Base-by-base conservation (phyloP, 352 stramenopile species). In the Pythium sukuiense region DNA sequence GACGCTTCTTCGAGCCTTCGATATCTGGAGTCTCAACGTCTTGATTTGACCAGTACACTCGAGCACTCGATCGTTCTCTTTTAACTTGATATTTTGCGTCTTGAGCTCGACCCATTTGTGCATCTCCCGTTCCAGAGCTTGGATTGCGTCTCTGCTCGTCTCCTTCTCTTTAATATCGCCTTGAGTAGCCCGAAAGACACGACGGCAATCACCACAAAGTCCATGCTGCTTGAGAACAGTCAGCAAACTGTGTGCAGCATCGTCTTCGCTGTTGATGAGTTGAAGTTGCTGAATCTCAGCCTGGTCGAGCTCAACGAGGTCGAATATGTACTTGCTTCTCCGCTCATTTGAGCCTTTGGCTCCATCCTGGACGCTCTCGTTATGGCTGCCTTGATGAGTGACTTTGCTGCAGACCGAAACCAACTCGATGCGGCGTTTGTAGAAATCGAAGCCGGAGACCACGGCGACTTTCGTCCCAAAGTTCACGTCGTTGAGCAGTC, bases 161-260 rank as follows among this genome's bases (percentile, higher is more conserved):
- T 71, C 56, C 27, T 65, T 58, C 8, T 63, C 70, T 33, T 71
- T 61, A 0, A 24, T 30, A 53, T 85, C 70, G 12, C 76, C 66
- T 30, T 83, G 69, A 4, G 45, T 54, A 35, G 81, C 33, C 14
- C 71, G 79, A 64, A 89, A 89, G 11, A 89, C 71, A 0, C 74
- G 65, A 16, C 73, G 69, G 13, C 79, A 91, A 0, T 85, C 70
- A 2, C 67, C 71, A 50, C 79, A 90, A 3, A 89, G 63, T 13
- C 74, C 73, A 46, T 83, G 77, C 6, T 79, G 49, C 18, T 80
- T 55, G 8, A 89, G 24, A 0, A 64, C 26, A 20, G 46, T 56
- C 16, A 46, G 39, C 37, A 76, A 67, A 12, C 43, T 16, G 3
- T 63, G 14, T 33, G 63, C 41, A 18, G 76, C 54, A 4, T 77